Conservation (phyloP, 495 filamentous ascomycete genomes). For the Penicillium argentinense region DNA sequence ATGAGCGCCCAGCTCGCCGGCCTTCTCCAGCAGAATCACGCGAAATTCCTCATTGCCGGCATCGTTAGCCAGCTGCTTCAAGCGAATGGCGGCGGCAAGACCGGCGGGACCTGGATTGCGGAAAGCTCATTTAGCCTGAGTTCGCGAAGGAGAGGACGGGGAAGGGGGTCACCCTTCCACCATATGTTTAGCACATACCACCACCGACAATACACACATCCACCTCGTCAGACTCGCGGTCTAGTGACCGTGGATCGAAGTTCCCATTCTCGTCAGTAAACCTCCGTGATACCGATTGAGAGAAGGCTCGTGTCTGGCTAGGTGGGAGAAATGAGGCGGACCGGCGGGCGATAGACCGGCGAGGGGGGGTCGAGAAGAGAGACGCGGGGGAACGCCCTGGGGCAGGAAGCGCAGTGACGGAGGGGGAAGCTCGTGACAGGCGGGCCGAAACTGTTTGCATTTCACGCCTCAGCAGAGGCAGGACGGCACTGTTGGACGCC, state of each 20-base stretch:
- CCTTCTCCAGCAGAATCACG: constrained; percentile 91
- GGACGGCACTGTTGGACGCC: constrained; percentile 42
- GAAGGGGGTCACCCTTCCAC: too few species aligned
- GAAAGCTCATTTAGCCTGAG: constrained; percentile 15
- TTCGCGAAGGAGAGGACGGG: not conserved
- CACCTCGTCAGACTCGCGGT: constrained; percentile 88
- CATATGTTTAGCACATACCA: too few species aligned
- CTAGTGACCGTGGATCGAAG: constrained; percentile 71
- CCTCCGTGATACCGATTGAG: constrained; percentile 44
- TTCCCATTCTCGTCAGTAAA: constrained; percentile 58
- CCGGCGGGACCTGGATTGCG: constrained; percentile 71
- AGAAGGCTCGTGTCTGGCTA: constrained; percentile 46
- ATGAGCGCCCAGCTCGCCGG: constrained; percentile 91
- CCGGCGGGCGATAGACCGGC: constrained; percentile 22
- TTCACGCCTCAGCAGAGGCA: constrained; percentile 48
- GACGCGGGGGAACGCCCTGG: constrained; percentile 21
- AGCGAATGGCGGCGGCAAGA: constrained; percentile 84
- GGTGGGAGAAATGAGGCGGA: constrained; percentile 21
- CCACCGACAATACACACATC: constrained; percentile 97
- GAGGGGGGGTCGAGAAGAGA: constrained; percentile 21
- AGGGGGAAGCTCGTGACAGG: constrained; percentile 27
- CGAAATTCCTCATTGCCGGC: constrained; percentile 96
- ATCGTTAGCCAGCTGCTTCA: constrained; percentile 94
- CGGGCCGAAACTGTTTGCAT: constrained; percentile 31
- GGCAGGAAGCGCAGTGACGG: constrained; percentile 25